Base-by-base conservation (phyloP, 2,329 filamentous ascomycete genomes). In the Apiospora saccharicola region DNA sequence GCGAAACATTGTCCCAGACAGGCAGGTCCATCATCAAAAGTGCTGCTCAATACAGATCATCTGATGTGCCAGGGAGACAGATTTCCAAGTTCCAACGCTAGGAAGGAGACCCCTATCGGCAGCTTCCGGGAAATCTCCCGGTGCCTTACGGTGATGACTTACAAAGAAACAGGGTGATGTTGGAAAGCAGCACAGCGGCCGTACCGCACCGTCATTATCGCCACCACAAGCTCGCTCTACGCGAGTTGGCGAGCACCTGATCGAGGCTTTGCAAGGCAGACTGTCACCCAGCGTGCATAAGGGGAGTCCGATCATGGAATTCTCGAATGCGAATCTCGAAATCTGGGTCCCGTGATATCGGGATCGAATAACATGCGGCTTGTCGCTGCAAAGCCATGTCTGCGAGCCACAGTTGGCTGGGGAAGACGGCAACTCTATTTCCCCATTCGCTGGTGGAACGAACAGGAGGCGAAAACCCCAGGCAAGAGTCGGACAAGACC, bases 381-480 rank as follows among this genome's bases (percentile, higher is more conserved):
- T 64, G 30, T 41, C 16, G 19, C 57, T 64, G 57, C 57, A 64
- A 37, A 41, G 34, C 34, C 57, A 64, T 24, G 57, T 37, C 14
- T 24, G 12, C 10, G 13, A 37, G 57, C 57, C 57, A 64, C 57
- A 61, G 30, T 37, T 22, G 53, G 30, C 22, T 30, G 46, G 46
- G 30, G 16, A 22, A 12, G 12, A 53, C 6, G 19, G 53, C 53
- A 22, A n/a, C 16, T 61, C 53, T 34, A 13, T 8, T 12, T 24
- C 10, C 44, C 49, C 69, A 71, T 70, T 72, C 68, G 71, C 34
- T 34, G 24, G 26, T 8, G n/a, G 37, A 70, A 43, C 67, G 70
- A 73, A 49, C 10, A 26, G 57, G 64, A 47, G 72, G 72, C 72
- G 67, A 73, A 73, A 41, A 41, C n/a, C 26, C 51, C 49, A 14